A percentile compares a stretch with the other conserved stretches of the same genome.
Evolutionary conservation across 1,139 yeast species (phyloP).

Genomic region (Pneumocystis wakefieldiae): DNA sequence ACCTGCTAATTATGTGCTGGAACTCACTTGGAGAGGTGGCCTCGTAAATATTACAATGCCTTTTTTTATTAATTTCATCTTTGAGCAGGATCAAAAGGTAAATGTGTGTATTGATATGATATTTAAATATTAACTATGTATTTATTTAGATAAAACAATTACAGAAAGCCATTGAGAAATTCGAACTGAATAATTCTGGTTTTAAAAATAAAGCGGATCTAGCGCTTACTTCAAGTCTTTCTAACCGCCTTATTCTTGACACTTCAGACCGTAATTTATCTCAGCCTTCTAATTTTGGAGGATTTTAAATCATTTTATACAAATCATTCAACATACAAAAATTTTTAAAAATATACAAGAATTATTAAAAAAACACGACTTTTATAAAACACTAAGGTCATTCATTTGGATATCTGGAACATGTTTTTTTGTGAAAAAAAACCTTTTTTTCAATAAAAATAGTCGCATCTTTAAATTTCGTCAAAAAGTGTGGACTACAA

Average conservation of each 20-base stretch:
- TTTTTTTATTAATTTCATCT: not conserved
- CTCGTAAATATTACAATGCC: not conserved
- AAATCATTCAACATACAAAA: not conserved
- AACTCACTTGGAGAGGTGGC: not conserved
- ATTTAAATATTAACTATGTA: not conserved
- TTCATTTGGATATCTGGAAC: no score
- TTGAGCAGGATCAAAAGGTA: not conserved
- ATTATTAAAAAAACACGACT: not conserved
- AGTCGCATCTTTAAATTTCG: not conserved
- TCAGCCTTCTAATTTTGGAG: not conserved
- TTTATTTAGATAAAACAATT: not conserved
- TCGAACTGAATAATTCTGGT: not conserved
- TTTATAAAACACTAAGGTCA: no score
- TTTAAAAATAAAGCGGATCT: not conserved
- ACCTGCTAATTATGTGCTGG: constrained; percentile 17
- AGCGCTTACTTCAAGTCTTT: not conserved
- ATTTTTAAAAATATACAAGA: not conserved
- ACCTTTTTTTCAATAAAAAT: no score
- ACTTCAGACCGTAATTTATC: not conserved
- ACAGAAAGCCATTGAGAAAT: not conserved
- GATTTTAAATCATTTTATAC: not conserved
- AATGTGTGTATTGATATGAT: not conserved
- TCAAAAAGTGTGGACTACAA: not conserved
- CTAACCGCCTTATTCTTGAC: not conserved
- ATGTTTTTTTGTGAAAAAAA: no score